Evolutionary conservation across 2,329 filamentous ascomycete genomes (phyloP), one percentile per base, ranked within the genome.

Genomic region (Claviceps sp.): DNA sequence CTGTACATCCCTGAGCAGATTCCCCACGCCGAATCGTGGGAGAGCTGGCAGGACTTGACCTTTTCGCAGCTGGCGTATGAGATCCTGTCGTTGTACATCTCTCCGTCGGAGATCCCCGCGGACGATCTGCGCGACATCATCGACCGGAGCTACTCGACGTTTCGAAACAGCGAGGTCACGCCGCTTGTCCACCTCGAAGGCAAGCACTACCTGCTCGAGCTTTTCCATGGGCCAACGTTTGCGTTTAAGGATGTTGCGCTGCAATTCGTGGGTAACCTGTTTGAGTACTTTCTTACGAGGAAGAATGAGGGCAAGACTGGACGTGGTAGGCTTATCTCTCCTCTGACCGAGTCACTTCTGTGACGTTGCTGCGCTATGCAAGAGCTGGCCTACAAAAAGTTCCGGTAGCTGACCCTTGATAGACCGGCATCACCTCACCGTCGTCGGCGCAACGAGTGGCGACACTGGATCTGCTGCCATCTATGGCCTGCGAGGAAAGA

Each of bases 201-300:
- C 63, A 85, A 91, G 65, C 74, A 96, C 43, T 82, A 95, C 65
- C 74, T 96, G 52, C 79, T 98, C 37, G 93, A 98, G 69, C 78
- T 98, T 44, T 98, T 97, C 76, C 91, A 97, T 66, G 93, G 93
- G 1, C 93, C 90, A 5, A 97, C 85, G 0, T 96, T 89, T 65
- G 86, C 91, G 2, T 97, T 97, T 75, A 95, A 97, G 71, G 91
- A 97, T 68, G 86, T 90, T n/a, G 90, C 90, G 16, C 74, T 97
- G 56, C 91, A 97, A 61, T 93, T 96, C 64, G 72, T 98, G 2
- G 93, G 93, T n/a, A 97, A 98, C 63, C 74, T 98, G 2, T 97
- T 94, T 59, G 87, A 94, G 68, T 93, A 91, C 67, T 91, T 93
- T 67, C 74, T 93, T 13, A 77, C 84, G 5, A 74, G 86, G 59